Base-by-base conservation (phyloP, 1,284 basidiomycete species). In the Ganoderma meredithae region DNA sequence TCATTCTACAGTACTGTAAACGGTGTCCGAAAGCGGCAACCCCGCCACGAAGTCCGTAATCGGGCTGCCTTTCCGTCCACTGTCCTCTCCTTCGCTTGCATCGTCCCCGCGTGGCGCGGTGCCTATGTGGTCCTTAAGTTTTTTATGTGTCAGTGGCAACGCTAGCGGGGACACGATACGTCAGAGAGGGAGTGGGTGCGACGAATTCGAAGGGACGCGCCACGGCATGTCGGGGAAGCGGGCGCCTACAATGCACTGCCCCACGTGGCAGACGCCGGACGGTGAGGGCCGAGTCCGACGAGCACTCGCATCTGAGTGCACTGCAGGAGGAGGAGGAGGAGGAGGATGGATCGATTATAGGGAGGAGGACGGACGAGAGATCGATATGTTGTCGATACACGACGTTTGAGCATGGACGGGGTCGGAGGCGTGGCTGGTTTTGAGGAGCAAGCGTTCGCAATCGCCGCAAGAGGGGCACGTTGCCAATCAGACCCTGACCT, bases 401-500 rank as follows among this genome's bases (percentile, higher is more conserved):
- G 80, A 79, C 67, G 58, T 56, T 58, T 39, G 65, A 66, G 79
- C 76, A 75, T 68, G 69, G 59, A 40, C 36, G 33, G 64, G 25
- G 55, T 49, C 47, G 53, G 27, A 19, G 36, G 53, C 55, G 55
- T 58, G 31, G 55, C 31, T 33, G 55, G 39, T 40, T 39, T 58
- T 13, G 58, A 60, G 58, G 36, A 22, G 58, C 5, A 41, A 12
- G 12, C n/a, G 36, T 41, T 60, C 39, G 78, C 76, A 78, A 78
- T 78, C 81, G 79, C 79, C 83, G 81, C 83, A 82, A 83, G 78
- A 78, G 81, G 86, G 88, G 86, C 90, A 91, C 90, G 90, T 91
- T 91, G 88, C 84, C 84, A 79, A 86, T 88, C 84, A 86, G 88
- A 84, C 83, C 76, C 83, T 80, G 89, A 85, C 85, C 82, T 82